Base-by-base conservation (phyloP, 23 red algal genomes). In the Chondrus crispus region DNA sequence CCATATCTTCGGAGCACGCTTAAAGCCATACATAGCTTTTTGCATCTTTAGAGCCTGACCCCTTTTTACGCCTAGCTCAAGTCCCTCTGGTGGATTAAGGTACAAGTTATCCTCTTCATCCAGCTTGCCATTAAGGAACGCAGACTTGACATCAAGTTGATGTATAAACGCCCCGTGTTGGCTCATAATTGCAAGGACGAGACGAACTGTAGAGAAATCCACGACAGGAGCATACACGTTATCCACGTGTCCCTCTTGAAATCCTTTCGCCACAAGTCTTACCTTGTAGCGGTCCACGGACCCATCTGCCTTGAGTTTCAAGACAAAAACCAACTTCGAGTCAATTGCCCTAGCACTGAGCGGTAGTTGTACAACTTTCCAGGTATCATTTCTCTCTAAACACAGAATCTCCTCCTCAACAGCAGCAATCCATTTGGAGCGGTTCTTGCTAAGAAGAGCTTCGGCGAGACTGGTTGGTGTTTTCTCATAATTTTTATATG, bases 231-330 rank as follows among this genome's bases (percentile, higher is more conserved):
- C 79, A 55, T 57, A 83, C 14, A 13, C 30, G 0, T 83, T 41
- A 10, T 52, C 46, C n/a, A 83, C 50, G 1, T 28, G 3, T 39
- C 2, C 28, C 43, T 83, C 22, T 22, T 83, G 45, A 83, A 38
- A 83, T 16, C 79, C 79, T 1, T 83, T 83, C n/a, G 52, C 79
- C 30, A 83, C 46, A 36, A 83, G 54, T 12, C 46, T 29, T 32
- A 53, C 2, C 35, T 1, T n/a, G 26, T 66, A 66, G 26, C 35
- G 26, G 8, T 66, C 60, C 26, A 66, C 18, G 60, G 60, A 32
- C 26, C 60, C 60, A 66, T 66, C 7, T 66, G 9, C 60, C 26
- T 66, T 66, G 26, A 22, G 60, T 66, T 66, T 66, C 60, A 66
- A 66, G 18, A 32, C 60, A 32, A 55, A n/a, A 18, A 19, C 35